These are phyloP conservation scores for Jimgerdemannia lactiflua DNA, from an alignment of 192 early-diverging fungal genomes.

Conservation along the genomic window DNA sequence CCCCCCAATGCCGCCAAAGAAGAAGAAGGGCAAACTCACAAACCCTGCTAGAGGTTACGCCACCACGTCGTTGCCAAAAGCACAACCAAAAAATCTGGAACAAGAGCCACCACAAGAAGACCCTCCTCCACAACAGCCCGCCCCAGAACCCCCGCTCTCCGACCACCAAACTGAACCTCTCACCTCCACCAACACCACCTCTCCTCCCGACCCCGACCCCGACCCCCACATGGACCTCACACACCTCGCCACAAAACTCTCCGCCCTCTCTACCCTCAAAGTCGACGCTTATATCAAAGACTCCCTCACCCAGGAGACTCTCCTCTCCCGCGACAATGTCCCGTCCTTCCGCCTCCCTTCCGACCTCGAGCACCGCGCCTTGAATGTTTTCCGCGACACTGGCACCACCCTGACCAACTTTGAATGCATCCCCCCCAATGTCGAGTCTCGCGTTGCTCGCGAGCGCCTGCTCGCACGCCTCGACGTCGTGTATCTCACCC, in stretches of 20 bases:
- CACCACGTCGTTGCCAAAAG: slow-evolving; percentile 27
- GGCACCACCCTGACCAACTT: not conserved
- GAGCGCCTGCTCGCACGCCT: slow-evolving; percentile 40
- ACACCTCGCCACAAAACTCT: slow-evolving; percentile 28
- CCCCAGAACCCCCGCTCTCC: not conserved
- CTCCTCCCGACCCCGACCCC: slow-evolving; percentile 12
- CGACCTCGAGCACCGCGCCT: slow-evolving; percentile 33
- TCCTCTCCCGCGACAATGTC: slow-evolving; percentile 22
- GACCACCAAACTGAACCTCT: not conserved
- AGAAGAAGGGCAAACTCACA: slow-evolving; percentile 38
- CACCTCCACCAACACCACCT: too few relatives aligned
- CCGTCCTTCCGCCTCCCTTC: slow-evolving; percentile 33
- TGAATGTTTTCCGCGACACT: slow-evolving; percentile 25
- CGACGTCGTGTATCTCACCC: slow-evolving; percentile 40
- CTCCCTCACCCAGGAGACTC: slow-evolving; percentile 5
- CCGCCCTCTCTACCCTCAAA: slow-evolving; percentile 21
- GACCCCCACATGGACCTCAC: slow-evolving; percentile 27
- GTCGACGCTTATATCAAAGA: slow-evolving; percentile 35
- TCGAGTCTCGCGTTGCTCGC: slow-evolving; percentile 7
- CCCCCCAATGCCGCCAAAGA: slow-evolving; percentile 7
- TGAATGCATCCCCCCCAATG: not conserved
- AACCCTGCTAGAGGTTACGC: slow-evolving; percentile 36
- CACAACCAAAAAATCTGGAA: slow-evolving; percentile 14
- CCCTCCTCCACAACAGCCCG: not conserved
- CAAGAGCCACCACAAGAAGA: slow-evolving; percentile 2